These are phyloP conservation scores for Linum tenue DNA, from an alignment of 345 rosid species.

Conservation along the genomic window DNA sequence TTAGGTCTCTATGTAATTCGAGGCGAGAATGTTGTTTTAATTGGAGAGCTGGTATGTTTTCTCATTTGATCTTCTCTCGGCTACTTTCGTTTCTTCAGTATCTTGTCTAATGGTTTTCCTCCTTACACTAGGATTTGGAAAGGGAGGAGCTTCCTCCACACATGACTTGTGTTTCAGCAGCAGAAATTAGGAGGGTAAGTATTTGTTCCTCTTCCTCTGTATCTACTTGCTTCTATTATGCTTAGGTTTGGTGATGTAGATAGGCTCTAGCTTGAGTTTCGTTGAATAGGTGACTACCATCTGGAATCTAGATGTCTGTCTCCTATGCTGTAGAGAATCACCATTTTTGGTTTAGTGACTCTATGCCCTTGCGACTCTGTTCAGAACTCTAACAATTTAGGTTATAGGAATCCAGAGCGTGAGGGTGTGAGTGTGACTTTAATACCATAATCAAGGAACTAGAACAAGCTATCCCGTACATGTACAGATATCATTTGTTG, in stretches of 20 bases:
- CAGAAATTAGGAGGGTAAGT: conserved; percentile 68
- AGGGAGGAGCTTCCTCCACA: conserved; percentile 89
- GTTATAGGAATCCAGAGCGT: background rate
- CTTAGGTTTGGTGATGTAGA: too few relatives aligned
- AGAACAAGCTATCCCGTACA: too few relatives aligned
- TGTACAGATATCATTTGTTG: too few relatives aligned
- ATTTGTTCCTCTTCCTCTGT: background rate
- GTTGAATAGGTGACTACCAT: too few relatives aligned
- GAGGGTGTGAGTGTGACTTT: too few relatives aligned
- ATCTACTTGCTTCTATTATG: background rate
- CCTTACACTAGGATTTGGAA: conserved; percentile 56
- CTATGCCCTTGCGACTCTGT: background rate
- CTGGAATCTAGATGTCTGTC: too few relatives aligned
- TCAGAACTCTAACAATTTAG: background rate
- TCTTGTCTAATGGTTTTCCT: conserved; percentile 3
- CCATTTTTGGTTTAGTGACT: background rate
- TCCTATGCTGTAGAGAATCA: background rate
- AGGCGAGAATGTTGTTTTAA: conserved; percentile 91
- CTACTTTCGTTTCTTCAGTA: background rate
- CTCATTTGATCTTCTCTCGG: conserved; percentile 3
- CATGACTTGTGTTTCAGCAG: conserved; percentile 66
- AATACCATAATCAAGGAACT: too few relatives aligned
- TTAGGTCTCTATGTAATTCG: conserved; percentile 88
- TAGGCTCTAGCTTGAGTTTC: background rate
- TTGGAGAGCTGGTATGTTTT: conserved; percentile 85